Conservation (phyloP, 805 yeast genomes). For the Candida dajiaensis region DNA sequence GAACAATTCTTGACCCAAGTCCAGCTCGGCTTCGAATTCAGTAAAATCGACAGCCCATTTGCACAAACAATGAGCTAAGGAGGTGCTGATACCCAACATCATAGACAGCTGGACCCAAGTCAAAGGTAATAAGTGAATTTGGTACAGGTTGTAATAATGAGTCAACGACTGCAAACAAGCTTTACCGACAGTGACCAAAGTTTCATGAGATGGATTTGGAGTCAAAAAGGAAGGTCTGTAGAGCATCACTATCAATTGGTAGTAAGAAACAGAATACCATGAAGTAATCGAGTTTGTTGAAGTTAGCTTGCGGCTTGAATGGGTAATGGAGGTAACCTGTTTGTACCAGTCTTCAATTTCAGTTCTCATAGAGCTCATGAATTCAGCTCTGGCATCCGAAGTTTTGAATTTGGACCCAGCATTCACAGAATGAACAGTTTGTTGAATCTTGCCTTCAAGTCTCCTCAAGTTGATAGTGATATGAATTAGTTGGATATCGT, state of each 20-base stretch:
- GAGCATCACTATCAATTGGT: slow-evolving; percentile 37
- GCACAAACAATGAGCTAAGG: slow-evolving; percentile 40
- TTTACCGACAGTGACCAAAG: slow-evolving; percentile 34
- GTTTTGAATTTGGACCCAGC: slow-evolving; percentile 24
- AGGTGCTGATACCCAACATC: slow-evolving; percentile 41
- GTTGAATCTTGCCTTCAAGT: slow-evolving; percentile 42
- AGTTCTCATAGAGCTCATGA: slow-evolving; percentile 8
- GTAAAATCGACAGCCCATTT: slow-evolving; percentile 40
- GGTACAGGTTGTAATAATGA: slow-evolving; percentile 37
- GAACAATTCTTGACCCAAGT: slow-evolving; percentile 39
- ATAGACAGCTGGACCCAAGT: slow-evolving; percentile 46
- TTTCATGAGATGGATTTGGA: slow-evolving; percentile 37
- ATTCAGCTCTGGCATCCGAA: slow-evolving; percentile 2
- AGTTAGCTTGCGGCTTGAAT: slow-evolving; percentile 9
- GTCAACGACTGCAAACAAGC: slow-evolving; percentile 38
- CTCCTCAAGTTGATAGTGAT: slow-evolving; percentile 38
- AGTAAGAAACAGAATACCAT: slow-evolving; percentile 37
- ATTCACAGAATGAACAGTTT: slow-evolving; percentile 39
- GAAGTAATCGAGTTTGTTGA: slow-evolving; percentile 9
- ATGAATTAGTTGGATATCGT: slow-evolving; percentile 34
- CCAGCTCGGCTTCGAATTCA: slow-evolving; percentile 41
- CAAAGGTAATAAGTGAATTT: slow-evolving; percentile 37
- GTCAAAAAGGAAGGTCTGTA: slow-evolving; percentile 42
- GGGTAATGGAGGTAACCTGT: slow-evolving; percentile 15
- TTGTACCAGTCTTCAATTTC: slow-evolving; percentile 33